A percentile compares a stretch with the other conserved stretches of the same genome.
Conservation (phyloP, 1,284 basidiomycete species). For the Cryptococcus sp. region DNA sequence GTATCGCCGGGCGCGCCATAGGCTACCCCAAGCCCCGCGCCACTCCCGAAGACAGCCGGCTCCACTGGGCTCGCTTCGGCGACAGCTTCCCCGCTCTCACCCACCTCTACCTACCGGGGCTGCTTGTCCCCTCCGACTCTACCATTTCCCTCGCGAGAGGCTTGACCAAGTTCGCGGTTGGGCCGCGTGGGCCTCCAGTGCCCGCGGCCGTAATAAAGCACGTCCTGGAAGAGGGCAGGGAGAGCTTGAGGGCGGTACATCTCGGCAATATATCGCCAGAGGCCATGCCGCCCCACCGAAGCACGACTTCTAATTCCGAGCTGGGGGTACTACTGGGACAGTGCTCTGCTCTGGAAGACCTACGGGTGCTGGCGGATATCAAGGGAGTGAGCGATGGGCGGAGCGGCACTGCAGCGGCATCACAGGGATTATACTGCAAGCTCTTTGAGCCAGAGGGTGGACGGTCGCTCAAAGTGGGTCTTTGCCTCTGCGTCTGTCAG, state of each 20-base stretch:
- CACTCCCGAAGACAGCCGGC: constrained; percentile 4
- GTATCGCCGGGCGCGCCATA: constrained; percentile 6
- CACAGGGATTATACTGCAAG: too few relatives aligned
- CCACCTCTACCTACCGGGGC: constrained; percentile 26
- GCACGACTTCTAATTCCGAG: background rate
- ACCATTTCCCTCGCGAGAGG: too few relatives aligned
- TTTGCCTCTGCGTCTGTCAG: too few relatives aligned
- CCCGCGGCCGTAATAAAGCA: constrained; percentile 14
- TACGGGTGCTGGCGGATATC: constrained; percentile 13
- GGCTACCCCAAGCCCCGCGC: constrained; percentile 17
- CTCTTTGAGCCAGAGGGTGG: too few relatives aligned
- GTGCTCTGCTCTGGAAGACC: constrained; percentile 17
- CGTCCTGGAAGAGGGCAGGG: constrained; percentile 13
- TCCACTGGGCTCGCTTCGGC: constrained; percentile 20
- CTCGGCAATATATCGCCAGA: constrained; percentile 19
- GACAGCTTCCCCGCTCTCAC: constrained; percentile 27
- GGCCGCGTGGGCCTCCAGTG: constrained; percentile 21
- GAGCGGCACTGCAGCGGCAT: too few relatives aligned
- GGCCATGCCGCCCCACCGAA: background rate
- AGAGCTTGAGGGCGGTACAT: constrained; percentile 16
- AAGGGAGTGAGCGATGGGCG: background rate
- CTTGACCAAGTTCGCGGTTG: constrained; percentile 22
- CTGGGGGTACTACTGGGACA: constrained; percentile 9
- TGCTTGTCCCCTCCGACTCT: constrained; percentile 18
- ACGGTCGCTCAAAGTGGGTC: too few relatives aligned